phyloP scores from a whole-genome alignment of 2,329 filamentous ascomycete species.

The Phaeosphaeriaceae sp. region DNA sequence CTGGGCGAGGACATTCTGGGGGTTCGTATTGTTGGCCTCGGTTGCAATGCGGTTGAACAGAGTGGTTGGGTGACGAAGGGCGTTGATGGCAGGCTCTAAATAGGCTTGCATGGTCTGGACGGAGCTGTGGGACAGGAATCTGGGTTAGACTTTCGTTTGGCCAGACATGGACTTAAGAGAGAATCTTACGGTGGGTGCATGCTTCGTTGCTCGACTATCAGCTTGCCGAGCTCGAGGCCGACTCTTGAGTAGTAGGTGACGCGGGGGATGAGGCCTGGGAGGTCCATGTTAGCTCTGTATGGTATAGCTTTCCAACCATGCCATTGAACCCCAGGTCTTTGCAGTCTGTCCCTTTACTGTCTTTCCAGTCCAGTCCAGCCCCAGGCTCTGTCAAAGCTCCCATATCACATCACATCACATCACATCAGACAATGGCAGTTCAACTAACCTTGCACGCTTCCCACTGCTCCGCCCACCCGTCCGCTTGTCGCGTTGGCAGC shows the following conservation, averaged over 20 bases:
- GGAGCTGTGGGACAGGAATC: constrained; percentile 69
- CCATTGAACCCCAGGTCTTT: constrained; percentile 21
- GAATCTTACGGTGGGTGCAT: constrained; percentile 97
- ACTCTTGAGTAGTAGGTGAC: constrained; percentile 93
- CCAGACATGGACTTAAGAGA: too few species aligned
- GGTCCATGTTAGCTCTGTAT: constrained; percentile 28
- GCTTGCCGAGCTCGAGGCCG: constrained; percentile 82
- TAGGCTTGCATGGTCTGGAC: constrained; percentile 84
- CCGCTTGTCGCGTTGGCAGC: constrained; percentile 54
- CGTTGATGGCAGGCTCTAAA: constrained; percentile 76
- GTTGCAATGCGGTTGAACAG: constrained; percentile 59
- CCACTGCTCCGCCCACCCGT: constrained; percentile 74
- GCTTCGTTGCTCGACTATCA: constrained; percentile 85
- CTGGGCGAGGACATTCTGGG: constrained; percentile 60
- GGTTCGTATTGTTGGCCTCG: constrained; percentile 44
- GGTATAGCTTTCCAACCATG: constrained; percentile 10
- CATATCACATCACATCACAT: too few species aligned
- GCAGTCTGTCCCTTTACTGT: not conserved
- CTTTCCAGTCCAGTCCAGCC: not conserved
- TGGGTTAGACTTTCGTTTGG: too few species aligned
- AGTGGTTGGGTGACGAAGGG: constrained; percentile 70
- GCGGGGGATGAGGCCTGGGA: constrained; percentile 86
- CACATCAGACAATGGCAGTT: too few species aligned
- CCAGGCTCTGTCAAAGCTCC: constrained; percentile 16
- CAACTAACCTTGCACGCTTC: constrained; percentile 83